Evolutionary conservation across 1,284 basidiomycete genomes (phyloP).

Genomic region (Papiliotrema flavescens): DNA sequence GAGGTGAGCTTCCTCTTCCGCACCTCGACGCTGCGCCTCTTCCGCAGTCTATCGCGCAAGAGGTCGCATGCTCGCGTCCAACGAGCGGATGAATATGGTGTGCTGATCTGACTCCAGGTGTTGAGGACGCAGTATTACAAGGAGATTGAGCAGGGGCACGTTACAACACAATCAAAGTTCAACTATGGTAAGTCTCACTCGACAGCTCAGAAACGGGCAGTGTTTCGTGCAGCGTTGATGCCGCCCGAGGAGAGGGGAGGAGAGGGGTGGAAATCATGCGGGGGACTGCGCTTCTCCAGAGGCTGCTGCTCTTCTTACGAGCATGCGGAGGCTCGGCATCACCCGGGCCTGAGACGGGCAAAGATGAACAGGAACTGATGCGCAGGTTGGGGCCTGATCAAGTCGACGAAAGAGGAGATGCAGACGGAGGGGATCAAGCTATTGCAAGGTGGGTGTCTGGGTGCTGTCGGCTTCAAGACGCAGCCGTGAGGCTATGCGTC

Average conservation of each 20-base stretch:
- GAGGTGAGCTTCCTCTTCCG: conserved; percentile 56
- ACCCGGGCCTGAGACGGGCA: too few relatives aligned
- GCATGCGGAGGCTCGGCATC: too few relatives aligned
- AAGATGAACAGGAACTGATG: neutral
- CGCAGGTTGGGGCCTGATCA: conserved; percentile 80
- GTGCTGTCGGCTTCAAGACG: neutral
- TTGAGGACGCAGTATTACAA: conserved; percentile 81
- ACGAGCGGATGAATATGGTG: too few relatives aligned
- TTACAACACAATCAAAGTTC: conserved; percentile 95
- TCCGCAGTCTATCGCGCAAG: too few relatives aligned
- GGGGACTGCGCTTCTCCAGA: too few relatives aligned
- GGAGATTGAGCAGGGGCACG: conserved; percentile 76
- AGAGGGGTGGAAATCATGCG: neutral
- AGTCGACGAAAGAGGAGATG: conserved; percentile 74
- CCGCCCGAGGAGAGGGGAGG: neutral
- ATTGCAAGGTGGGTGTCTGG: conserved; percentile 67
- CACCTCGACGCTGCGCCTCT: too few relatives aligned
- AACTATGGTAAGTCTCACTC: conserved; percentile 67
- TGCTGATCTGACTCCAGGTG: conserved; percentile 57
- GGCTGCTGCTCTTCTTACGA: too few relatives aligned
- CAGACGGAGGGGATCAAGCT: conserved; percentile 87
- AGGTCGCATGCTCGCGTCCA: too few relatives aligned
- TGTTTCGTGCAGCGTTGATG: too few relatives aligned
- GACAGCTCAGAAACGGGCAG: neutral
- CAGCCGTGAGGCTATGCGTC: neutral